Base-by-base conservation (phyloP, 768 basidiomycete species). In the Cubamyces sp. region DNA sequence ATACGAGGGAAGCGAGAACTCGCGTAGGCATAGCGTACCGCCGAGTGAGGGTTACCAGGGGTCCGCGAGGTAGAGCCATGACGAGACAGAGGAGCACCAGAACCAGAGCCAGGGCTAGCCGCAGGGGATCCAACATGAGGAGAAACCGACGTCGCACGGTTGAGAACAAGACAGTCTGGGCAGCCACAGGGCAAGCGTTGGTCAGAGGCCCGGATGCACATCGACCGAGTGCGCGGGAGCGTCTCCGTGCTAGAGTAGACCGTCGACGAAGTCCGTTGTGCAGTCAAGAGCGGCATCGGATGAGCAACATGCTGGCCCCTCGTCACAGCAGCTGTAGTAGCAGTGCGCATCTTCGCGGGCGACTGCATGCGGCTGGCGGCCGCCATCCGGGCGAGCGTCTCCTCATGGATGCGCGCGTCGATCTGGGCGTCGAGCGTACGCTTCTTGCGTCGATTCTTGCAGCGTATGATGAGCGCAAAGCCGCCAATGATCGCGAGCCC, bases 351-450 rank as follows among this genome's bases (percentile, higher is more conserved):
- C 41, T 58, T 59, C 21, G 53, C 57, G 30, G 49, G 15, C 14
- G 62, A 58, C 39, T 55, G 47, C 1, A 41, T 49, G 42, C 62
- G 62, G 52, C 34, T 53, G 23, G 49, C 55, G 14, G 41, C 40
- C 39, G 51, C 37, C 51, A 60, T 45, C 41, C 57, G 40, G 28
- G 57, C 30, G 8, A 57, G 26, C 21, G 46, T 25, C 52, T 54
- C 48, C 21, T 64, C 62, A 39, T 48, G 43, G 40, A 59, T 41
- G 43, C 51, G 62, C 4, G 48, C 51, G 47, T 64, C 57, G 53
- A 64, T 64, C 28, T 55, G 28, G 19, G 47, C 52, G 3, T 64
- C 62, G 39, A 64, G 52, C 18, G 21, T 30, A 28, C 53, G 52
- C 47, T 58, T 47, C 48, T 48, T 34, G 52, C 62, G 57, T 7